Conservation (phyloP, 2,329 filamentous ascomycete genomes). For the Trichophyton rubrum region DNA sequence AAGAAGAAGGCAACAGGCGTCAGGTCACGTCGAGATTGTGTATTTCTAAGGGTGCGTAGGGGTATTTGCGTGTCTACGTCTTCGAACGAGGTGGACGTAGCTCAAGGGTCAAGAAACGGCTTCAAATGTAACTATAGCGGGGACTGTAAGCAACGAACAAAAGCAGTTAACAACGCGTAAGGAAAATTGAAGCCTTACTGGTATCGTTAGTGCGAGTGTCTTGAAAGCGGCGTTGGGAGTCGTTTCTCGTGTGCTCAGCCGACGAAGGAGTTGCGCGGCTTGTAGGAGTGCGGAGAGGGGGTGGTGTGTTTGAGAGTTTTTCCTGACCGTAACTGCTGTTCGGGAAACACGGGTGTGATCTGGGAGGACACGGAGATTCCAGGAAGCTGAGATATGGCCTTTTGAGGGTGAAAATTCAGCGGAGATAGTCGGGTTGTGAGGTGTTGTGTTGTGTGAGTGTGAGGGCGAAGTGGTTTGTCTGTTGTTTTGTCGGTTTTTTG, state of each 20-base stretch:
- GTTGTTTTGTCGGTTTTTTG: background rate
- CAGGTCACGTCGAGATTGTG: background rate
- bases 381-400: too few relatives aligned
- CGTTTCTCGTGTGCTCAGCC: background rate
- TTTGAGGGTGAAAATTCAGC: background rate
- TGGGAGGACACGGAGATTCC: background rate
- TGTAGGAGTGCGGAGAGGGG: background rate
- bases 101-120: background rate
- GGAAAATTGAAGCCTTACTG: background rate
- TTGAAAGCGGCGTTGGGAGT: background rate
- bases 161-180: background rate
- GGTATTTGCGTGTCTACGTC: background rate
- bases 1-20: background rate
- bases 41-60: background rate
- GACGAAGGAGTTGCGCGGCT: background rate
- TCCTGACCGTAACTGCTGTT: background rate
- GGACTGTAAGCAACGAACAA: background rate
- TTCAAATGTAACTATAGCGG: background rate
- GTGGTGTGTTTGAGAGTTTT: background rate
- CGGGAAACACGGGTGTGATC: background rate
- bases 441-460: background rate
- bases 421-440: background rate
- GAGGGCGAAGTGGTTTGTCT: background rate
- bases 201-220: background rate
- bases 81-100: background rate